phyloP scores from a whole-genome alignment of 2,329 filamentous ascomycete genomes.

The Penicillium griseofulvum region DNA sequence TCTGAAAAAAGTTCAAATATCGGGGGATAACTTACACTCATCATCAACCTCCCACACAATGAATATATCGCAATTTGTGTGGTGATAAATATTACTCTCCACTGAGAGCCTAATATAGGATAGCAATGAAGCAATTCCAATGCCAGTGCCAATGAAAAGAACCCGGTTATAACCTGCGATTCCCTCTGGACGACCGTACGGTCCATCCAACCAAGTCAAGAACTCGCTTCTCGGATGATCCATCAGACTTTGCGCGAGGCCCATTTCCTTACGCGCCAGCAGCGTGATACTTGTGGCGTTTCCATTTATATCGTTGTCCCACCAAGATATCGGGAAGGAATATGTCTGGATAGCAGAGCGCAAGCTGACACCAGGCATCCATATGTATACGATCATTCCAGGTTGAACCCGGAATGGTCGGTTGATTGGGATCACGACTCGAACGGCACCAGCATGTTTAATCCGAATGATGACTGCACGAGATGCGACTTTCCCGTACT shows the following conservation, averaged over 20 bases:
- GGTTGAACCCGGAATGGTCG: constrained; percentile 13
- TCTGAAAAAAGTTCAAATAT: not conserved
- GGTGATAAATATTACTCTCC: constrained; percentile 15
- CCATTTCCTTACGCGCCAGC: not conserved
- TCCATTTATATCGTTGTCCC: constrained; percentile 12
- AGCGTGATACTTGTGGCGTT: constrained; percentile 16
- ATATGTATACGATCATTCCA: constrained; percentile 20
- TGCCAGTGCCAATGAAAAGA: constrained; percentile 31
- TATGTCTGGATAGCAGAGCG: constrained; percentile 22
- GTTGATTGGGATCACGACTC: constrained; percentile 10
- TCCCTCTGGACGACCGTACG: constrained; percentile 20
- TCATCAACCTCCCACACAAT: constrained; percentile 11
- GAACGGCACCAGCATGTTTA: not conserved
- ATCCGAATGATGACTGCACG: not conserved
- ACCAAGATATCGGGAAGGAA: constrained; percentile 28
- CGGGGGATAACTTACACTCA: not conserved
- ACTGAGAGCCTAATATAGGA: constrained; percentile 25
- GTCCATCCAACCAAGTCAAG: constrained; percentile 21
- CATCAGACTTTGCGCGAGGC: constrained; percentile 17
- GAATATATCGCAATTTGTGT: constrained; percentile 2
- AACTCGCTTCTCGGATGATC: constrained; percentile 11
- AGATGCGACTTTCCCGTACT: constrained; percentile 4
- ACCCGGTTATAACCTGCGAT: constrained; percentile 25
- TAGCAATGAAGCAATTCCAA: constrained; percentile 28
- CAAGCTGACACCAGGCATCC: constrained; percentile 19